Evolutionary conservation across 225 moss, liverwort and hornwort genomes (phyloP), one percentile per base, ranked within the genome.

Genomic region (Sphagnum contortum): DNA sequence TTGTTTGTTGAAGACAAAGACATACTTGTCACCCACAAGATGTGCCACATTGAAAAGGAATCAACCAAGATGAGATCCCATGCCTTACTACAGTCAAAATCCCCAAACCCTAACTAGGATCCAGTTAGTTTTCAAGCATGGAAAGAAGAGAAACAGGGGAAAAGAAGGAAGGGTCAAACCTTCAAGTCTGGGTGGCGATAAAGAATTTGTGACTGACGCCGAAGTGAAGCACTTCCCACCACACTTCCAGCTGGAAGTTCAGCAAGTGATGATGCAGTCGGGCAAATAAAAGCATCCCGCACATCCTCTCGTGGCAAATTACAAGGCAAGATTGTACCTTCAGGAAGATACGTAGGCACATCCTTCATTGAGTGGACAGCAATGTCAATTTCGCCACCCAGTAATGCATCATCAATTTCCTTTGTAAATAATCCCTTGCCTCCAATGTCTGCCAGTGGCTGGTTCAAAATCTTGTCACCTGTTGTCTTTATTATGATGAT

Each of bases 291-390:
- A 59, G 88, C 94, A 69, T 95, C 94, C 66, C 94, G 84, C 3
- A 94, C 94, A 57, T 94, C 94, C 66, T 94, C 94, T 58, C 82
- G 79, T 52, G 80, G 86, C 49, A 82, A 84, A 71, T 84, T 95
- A 67, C 82, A 86, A 54, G 82, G 82, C 47, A 86, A 77, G 45
- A 86, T 77, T 4, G 79, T 83, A 60, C 82, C 82, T 55, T 75
- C 68, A 0, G 86, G 86, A n/a, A 82, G 59, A 64, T 83, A 82
- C 11, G 82, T 86, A 64, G 82, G 82, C 68, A 82, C 82, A 67
- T 86, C 86, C 77, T 82, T 95, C 94, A 95, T 95, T 65, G 94
- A 95, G 62, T 95, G 94, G 48, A 95, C 94, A 50, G 89, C 89
- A 11, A 95, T 95, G 60, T 95, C 94, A 12, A 95, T 81, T 7